These are phyloP conservation scores for Rubia yunnanensis DNA, from an alignment of 257 asterid species.

Conservation along the genomic window DNA sequence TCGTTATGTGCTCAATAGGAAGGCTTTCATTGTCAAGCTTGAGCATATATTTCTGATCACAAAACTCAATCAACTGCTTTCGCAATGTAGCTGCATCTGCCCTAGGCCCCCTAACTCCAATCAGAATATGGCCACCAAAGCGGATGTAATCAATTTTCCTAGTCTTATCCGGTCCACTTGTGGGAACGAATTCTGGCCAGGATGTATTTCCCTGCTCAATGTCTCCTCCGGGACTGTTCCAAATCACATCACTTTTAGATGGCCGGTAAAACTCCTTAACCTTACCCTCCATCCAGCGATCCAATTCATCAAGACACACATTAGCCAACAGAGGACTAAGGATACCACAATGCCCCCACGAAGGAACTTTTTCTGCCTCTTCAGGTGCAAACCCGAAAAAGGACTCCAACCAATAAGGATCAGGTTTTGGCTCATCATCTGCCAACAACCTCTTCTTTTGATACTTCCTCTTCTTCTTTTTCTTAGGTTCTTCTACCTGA, in stretches of 20 bases:
- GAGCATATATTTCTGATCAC: conserved; percentile 78
- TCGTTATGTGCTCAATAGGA: conserved; percentile 92
- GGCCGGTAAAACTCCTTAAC: conserved; percentile 79
- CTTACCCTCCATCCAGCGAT: conserved; percentile 87
- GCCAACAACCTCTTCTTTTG: conserved; percentile 87
- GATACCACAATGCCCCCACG: conserved; percentile 98
- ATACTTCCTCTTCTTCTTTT: conserved; percentile 76
- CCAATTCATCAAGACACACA: conserved; percentile 80
- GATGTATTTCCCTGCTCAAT: conserved; percentile 89
- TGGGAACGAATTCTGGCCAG: conserved; percentile 98
- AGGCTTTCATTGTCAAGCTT: conserved; percentile 90
- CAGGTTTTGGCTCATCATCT: conserved; percentile 98
- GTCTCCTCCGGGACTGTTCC: conserved; percentile 79
- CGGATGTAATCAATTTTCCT: conserved; percentile 87
- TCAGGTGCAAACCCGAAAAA: conserved; percentile 96
- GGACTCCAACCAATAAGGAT: conserved; percentile 85
- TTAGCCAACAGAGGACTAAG: conserved; percentile 91
- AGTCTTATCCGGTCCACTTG: conserved; percentile 95
- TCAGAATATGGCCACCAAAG: conserved; percentile 84
- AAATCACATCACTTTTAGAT: conserved; percentile 79
- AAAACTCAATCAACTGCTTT: conserved; percentile 78
- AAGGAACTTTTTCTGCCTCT: conserved; percentile 77
- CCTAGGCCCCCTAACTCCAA: conserved; percentile 92
- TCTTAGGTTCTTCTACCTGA: conserved; percentile 57
- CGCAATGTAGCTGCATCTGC: conserved; percentile 92